phyloP scores from a whole-genome alignment of 2,329 filamentous ascomycete genomes.

The Ophiocordyceps unilateralis region DNA sequence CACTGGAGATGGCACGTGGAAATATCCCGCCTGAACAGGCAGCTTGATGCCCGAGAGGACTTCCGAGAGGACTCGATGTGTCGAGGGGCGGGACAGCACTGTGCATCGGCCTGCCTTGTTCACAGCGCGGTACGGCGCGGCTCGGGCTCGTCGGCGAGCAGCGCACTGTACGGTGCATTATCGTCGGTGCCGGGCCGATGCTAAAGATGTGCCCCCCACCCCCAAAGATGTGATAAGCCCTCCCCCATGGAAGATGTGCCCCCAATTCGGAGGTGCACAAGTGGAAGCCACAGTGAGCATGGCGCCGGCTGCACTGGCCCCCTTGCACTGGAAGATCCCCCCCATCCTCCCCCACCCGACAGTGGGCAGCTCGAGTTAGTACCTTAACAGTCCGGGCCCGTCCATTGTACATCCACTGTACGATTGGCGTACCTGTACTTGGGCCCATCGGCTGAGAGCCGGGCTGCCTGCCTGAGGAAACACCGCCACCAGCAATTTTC shows the following conservation, averaged over 20 bases:
- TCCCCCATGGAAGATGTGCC: too few species aligned
- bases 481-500: constrained; percentile 5
- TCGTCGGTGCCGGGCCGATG: neutral
- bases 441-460: too few species aligned
- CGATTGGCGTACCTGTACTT: too few species aligned
- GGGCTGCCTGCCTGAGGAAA: constrained; percentile 2
- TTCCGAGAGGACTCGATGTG: neutral
- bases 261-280: too few species aligned
- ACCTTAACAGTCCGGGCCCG: too few species aligned
- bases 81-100: neutral
- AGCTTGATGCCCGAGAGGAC: neutral
- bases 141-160: neutral
- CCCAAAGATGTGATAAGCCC: constrained; percentile 1
- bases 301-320: too few species aligned
- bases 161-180: neutral
- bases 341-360: too few species aligned
- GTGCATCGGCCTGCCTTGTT: neutral
- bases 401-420: too few species aligned
- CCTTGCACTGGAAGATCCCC: too few species aligned
- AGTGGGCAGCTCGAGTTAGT: too few species aligned
- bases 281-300: too few species aligned
- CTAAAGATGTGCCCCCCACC: too few species aligned
- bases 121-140: neutral
- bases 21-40: neutral
- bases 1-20: neutral